phyloP scores from a whole-genome alignment of 2,329 filamentous ascomycete species.

The Penicillium sp. region DNA sequence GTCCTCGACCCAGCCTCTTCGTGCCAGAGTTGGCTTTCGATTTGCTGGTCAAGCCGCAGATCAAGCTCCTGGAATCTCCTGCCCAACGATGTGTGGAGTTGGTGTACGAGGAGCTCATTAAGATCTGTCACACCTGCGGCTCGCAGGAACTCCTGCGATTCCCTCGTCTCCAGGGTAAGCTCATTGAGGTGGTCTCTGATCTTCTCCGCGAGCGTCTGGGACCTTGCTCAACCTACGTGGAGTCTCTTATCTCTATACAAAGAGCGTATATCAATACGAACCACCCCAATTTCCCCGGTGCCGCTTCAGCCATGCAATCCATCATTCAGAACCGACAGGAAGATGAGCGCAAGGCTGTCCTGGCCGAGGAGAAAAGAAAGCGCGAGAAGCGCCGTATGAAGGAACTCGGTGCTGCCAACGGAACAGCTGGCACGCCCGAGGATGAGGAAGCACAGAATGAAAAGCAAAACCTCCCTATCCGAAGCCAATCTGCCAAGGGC shows the following conservation, averaged over 20 bases:
- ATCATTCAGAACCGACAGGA: constrained; percentile 95
- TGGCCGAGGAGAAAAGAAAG: constrained; percentile 81
- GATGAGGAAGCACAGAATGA: constrained; percentile 62
- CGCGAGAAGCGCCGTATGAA: constrained; percentile 79
- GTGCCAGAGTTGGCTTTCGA: constrained; percentile 98
- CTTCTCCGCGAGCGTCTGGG: constrained; percentile 88
- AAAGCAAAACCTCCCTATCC: constrained; percentile 55
- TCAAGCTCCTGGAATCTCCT: constrained; percentile 91
- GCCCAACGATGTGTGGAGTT: constrained; percentile 96
- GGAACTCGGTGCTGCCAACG: constrained; percentile 75
- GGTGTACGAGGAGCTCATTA: constrained; percentile 98
- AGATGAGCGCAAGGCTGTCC: constrained; percentile 75
- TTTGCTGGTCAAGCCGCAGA: constrained; percentile 94
- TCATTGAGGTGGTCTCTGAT: constrained; percentile 97
- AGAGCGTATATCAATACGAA: constrained; percentile 99
- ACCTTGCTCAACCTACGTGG: constrained; percentile 85
- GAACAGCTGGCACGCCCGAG: constrained; percentile 60
- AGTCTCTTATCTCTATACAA: constrained; percentile 95
- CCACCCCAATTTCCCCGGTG: constrained; percentile 96
- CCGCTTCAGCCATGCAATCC: constrained; percentile 94
- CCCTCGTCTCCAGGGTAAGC: constrained; percentile 88
- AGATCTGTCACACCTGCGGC: constrained; percentile 98
- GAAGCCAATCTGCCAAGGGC: constrained; percentile 60
- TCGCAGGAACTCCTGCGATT: constrained; percentile 90
- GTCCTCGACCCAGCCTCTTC: constrained; percentile 90